A percentile compares a stretch with the other conserved stretches of the same genome.
Conservation (phyloP, 768 basidiomycete genomes). For the Termitomyces sp. region DNA sequence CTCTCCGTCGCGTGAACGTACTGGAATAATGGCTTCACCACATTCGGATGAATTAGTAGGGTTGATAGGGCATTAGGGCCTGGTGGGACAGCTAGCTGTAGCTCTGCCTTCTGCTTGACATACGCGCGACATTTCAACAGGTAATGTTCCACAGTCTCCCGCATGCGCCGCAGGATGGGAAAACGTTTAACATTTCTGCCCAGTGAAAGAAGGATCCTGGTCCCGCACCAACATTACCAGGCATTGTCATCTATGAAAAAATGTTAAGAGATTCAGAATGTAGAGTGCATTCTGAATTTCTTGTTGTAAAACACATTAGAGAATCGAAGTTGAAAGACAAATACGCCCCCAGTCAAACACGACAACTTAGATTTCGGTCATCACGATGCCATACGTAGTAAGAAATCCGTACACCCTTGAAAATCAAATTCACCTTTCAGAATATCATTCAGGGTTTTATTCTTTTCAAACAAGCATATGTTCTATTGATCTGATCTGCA, state of each 20-base stretch:
- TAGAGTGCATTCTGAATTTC: conserved; percentile 46
- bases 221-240: conserved; percentile 38
- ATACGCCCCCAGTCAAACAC: conserved; percentile 70
- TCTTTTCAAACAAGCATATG: conserved; percentile 76
- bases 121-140: too few species aligned
- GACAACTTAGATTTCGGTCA: conserved; percentile 35
- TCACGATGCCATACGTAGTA: not conserved
- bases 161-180: too few species aligned
- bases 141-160: too few species aligned
- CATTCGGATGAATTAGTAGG: too few species aligned
- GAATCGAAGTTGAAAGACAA: conserved; percentile 9
- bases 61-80: too few species aligned
- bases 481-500: conserved; percentile 63
- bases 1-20: too few species aligned
- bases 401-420: conserved; percentile 54
- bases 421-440: conserved; percentile 74
- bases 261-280: conserved; percentile 27
- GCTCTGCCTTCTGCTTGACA: too few species aligned
- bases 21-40: too few species aligned
- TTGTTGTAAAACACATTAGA: too few species aligned
- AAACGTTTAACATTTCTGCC: too few species aligned
- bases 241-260: conserved; percentile 64
- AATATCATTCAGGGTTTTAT: conserved; percentile 64
- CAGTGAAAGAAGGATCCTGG: conserved; percentile 54
- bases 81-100: too few species aligned